Conservation (phyloP, 352 stramenopile species). For the Globisporangium barbulae region DNA sequence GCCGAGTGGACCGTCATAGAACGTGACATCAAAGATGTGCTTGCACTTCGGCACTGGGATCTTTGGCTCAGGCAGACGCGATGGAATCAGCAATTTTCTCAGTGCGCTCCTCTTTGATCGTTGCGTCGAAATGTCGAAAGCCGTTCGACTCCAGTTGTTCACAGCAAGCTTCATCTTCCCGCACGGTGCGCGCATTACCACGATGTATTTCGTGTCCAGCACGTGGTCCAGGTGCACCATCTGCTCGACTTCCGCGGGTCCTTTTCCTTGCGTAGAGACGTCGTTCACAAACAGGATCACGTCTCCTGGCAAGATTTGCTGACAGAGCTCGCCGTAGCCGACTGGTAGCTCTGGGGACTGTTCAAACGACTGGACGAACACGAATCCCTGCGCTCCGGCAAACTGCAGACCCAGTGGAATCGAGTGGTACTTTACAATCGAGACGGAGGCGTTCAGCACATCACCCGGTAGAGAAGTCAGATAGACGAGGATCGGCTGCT, state of each 20-base stretch:
- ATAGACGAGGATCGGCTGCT: constrained; percentile 39
- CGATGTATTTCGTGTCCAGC: constrained; percentile 29
- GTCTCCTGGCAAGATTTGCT: constrained; percentile 68
- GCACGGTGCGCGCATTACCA: constrained; percentile 36
- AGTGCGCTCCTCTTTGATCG: constrained; percentile 26
- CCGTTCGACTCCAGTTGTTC: constrained; percentile 24
- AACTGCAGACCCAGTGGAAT: constrained; percentile 42
- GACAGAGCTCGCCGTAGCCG: constrained; percentile 50
- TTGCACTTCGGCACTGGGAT: constrained; percentile 6
- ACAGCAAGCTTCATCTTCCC: constrained; percentile 35
- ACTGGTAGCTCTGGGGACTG: constrained; percentile 22
- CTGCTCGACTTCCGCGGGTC: constrained; percentile 35
- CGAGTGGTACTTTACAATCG: constrained; percentile 52
- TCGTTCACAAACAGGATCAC: constrained; percentile 57
- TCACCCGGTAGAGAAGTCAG: constrained; percentile 42
- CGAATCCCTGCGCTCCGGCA: constrained; percentile 27
- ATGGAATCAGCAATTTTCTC: constrained; percentile 18
- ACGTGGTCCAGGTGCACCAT: constrained; percentile 26
- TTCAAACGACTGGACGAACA: constrained; percentile 49
- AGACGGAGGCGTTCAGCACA: constrained; percentile 54
- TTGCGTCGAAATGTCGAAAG: constrained; percentile 30
- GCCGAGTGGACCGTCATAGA: constrained; percentile 65
- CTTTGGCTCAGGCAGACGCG: background rate
- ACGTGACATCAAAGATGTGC: constrained; percentile 57
- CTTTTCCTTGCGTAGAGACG: constrained; percentile 21